Evolutionary conservation across 805 yeast species (phyloP), one percentile per base, ranked within the genome.

Genomic region (Kazachstania africana): DNA sequence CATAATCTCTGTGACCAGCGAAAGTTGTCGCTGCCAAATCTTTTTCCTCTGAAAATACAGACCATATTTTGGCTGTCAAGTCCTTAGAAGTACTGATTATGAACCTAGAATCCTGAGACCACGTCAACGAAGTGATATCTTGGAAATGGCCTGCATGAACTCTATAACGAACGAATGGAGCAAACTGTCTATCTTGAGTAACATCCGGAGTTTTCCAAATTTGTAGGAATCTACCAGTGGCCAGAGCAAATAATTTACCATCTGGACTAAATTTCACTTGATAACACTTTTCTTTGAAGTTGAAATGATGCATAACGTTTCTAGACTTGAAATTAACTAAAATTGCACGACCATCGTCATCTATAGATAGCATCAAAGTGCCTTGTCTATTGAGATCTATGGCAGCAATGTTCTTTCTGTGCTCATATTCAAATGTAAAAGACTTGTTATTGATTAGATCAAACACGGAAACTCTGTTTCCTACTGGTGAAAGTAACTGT

Each of bases 61-160:
- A 83, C 59, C 76, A 88, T 6, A 91, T 68, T 43, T 87, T 71
- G 2, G 94, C 75, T 0, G 96, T 81, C 68, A 91, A 66, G 60
- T 91, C 98, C 50, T 83, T 82, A 15, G 94, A 79, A 2, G 94
- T 69, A 2, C 95, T 73, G 26, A 91, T 62, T 44, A 91, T 69
- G 50, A 85, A 91, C 44, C 95, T 68, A 4, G 95, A 81, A 56
- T 91, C 98, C 18, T 65, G 66, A 1, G 96, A 83, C 97, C 97
- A 91, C 3, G 82, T 66, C 8, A 91, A 55, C 2, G 85, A 72
- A 2, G 72, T 66, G 16, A 91, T 72, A 44, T 83, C 93, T 31
- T 75, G 76, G 52, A 75, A 85, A 60, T 91, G 98, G 22, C 98
- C 98, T 1, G 95, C 84, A 47, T 85, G 85, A 6, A 81, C 72